Percentiles rank a stretch among this genome's conserved stretches.
These are phyloP conservation scores for Rhododendron mucronatum DNA, from an alignment of 148 eudicot genomes.

Conservation along the genomic window DNA sequence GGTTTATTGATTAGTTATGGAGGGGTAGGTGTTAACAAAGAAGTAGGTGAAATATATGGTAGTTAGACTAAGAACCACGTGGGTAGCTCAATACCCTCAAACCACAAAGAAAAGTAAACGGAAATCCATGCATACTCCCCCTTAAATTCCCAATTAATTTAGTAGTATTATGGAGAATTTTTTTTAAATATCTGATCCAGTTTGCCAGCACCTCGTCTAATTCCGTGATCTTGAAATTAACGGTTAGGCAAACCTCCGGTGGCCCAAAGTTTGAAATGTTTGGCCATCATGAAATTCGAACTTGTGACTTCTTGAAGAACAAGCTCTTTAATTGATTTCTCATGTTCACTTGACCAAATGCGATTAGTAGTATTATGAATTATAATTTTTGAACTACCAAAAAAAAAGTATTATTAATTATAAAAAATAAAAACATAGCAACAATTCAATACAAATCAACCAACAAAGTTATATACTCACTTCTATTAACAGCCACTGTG, in stretches of 20 bases:
- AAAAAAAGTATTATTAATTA: too few species aligned
- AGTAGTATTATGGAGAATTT: background rate
- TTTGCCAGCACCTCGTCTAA: too few species aligned
- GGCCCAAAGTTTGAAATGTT: too few species aligned
- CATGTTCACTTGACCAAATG: too few species aligned
- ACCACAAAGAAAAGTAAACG: background rate
- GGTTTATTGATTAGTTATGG: background rate
- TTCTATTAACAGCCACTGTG: background rate
- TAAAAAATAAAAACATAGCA: background rate
- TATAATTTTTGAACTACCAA: too few species aligned
- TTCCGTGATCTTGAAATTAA: too few species aligned
- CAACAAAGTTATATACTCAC: background rate
- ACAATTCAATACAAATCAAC: background rate
- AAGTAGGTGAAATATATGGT: conserved; percentile 4
- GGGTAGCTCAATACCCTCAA: background rate
- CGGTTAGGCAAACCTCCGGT: too few species aligned
- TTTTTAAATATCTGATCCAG: too few species aligned
- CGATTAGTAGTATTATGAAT: too few species aligned
- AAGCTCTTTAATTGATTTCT: too few species aligned
- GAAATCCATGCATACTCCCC: background rate
- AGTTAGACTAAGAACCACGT: conserved; percentile 1
- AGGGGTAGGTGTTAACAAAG: background rate
- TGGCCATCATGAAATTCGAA: too few species aligned
- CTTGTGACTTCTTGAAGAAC: too few species aligned
- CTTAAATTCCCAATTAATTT: background rate